Evolutionary conservation across 148 eudicot genomes (phyloP), one percentile per base, ranked within the genome.

Genomic region (Rhododendron ovatum): DNA sequence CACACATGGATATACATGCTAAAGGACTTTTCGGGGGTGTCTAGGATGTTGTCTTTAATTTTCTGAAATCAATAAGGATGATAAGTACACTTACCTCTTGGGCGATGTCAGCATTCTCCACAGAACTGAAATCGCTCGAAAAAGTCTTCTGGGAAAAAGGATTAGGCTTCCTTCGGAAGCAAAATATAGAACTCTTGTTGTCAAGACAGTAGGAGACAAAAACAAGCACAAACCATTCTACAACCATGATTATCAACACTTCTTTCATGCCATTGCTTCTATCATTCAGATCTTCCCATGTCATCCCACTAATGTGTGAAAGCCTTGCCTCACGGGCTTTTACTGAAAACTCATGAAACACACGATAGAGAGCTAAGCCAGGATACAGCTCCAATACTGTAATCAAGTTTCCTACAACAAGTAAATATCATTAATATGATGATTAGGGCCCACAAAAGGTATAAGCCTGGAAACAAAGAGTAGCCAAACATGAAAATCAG

Each of bases 311-410:
- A 89, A 83, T n/a, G 89, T 90, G 74, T 92, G 93, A 93, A 91
- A 91, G 39, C 48, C 67, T 76, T 86, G 82, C 85, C 92, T 98
- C 28, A 35, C 75, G 74, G 5, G 99, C 88, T 88, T 93, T 93
- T 77, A 93, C 90, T 82, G 95, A 88, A 83, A 96, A 89, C 85
- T 96, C 99, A 83, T 91, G 92, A 26, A 95, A 86, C 53, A 95
- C 95, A 73, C 97, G 95, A 81, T 80, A 96, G 57, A 96, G 93
- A 67, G 98, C 76, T 80, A 96, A 94, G 43, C 98, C 98, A 14
- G 98, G 99, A 90, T 90, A 96, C 82, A 96, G 83, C 84, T 96
- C 97, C 99, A 96, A 95, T 41, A 91, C 92, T 77, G 89, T 84
- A 81, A 94, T 87, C 94, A 95, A 93, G 80, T 83, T 92, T 86